phyloP scores from a whole-genome alignment of 441 rosid genomes.

The Adansonia gregorii region DNA sequence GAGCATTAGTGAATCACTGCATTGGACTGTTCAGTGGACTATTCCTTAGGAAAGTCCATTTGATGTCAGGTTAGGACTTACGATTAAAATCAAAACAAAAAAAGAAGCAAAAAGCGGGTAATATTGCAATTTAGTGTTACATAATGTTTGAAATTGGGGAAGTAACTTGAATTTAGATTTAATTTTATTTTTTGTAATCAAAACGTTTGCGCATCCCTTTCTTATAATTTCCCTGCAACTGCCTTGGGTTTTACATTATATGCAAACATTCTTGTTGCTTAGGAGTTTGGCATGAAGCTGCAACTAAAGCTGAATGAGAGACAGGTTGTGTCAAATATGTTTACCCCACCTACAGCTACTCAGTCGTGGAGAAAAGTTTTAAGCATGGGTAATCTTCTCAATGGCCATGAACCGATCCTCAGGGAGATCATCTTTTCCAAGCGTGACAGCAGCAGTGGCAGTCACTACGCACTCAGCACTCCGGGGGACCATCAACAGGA shows the following conservation, averaged over 20 bases:
- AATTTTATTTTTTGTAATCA: not conserved
- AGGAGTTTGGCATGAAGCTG: conserved; percentile 74
- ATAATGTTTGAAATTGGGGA: not conserved
- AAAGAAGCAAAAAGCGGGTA: not conserved
- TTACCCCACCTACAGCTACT: conserved; percentile 68
- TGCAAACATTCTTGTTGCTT: not conserved
- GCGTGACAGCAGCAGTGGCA: conserved; percentile 56
- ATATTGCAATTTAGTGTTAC: not conserved
- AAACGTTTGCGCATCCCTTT: not conserved
- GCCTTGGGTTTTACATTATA: not conserved
- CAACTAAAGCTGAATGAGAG: conserved; percentile 64
- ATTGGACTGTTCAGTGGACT: not conserved
- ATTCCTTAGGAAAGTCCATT: conserved; percentile 21
- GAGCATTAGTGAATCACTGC: not conserved
- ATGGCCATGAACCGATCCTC: conserved; percentile 91
- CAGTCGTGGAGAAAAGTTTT: conserved; percentile 97
- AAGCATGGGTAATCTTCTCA: conserved; percentile 97
- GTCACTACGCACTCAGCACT: conserved; percentile 55
- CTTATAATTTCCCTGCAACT: not conserved
- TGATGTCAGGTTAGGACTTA: not conserved
- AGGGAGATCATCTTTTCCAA: conserved; percentile 81
- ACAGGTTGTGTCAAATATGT: conserved; percentile 64
- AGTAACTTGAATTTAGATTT: not conserved
- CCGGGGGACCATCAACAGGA: conserved; percentile 45
- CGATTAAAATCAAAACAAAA: conserved; percentile 10